These are phyloP conservation scores for Paramecium pentaurelia DNA, from an alignment of 73 alveolate species.

Conservation along the genomic window DNA sequence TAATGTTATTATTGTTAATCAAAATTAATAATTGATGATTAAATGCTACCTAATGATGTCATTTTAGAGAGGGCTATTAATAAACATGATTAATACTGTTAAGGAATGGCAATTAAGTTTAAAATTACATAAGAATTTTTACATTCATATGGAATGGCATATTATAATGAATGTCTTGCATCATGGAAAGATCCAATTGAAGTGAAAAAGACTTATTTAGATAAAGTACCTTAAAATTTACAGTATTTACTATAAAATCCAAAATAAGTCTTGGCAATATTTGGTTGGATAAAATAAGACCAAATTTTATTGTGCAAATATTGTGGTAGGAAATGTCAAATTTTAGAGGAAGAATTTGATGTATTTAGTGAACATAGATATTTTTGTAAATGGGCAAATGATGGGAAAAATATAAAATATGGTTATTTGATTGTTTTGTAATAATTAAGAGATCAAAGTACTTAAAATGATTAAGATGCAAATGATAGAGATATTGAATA, in stretches of 20 bases:
- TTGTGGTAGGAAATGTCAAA: conserved; percentile 7
- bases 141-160: not conserved
- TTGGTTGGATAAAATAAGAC: not conserved
- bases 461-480: not conserved
- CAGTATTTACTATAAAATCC: not conserved
- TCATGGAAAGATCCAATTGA: not conserved
- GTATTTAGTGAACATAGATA: conserved; percentile 6
- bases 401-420: not conserved
- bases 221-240: not conserved
- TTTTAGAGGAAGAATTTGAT: not conserved
- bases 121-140: not conserved
- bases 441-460: not conserved
- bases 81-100: not conserved
- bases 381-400: conserved; percentile 39
- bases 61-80: not conserved
- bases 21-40: not conserved
- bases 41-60: not conserved
- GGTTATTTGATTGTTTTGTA: not conserved
- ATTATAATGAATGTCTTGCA: conserved; percentile 16
- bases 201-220: not conserved
- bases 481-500: not conserved
- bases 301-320: not conserved
- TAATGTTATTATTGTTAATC: not conserved
- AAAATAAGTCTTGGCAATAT: not conserved
- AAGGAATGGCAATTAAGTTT: not conserved